These are phyloP conservation scores for Cardiosporidium cionae DNA, from an alignment of 169 alveolate species.

Conservation along the genomic window DNA sequence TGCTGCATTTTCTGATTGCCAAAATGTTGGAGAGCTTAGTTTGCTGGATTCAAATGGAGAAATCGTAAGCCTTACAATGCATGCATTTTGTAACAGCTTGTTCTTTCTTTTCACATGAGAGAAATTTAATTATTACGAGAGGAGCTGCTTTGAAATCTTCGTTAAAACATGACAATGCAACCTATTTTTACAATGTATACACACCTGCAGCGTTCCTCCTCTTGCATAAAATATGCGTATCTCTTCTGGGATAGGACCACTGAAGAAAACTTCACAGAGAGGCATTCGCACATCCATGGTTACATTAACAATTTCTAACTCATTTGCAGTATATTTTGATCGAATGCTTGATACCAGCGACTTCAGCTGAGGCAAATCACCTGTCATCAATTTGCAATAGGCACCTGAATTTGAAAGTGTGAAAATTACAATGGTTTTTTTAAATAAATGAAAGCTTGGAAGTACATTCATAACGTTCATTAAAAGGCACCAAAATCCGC, in stretches of 20 bases:
- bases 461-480: not conserved
- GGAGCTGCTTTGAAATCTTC: too few species aligned
- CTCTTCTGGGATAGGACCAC: conserved; percentile 47
- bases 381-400: conserved; percentile 49
- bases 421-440: too few species aligned
- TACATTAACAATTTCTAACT: conserved; percentile 31
- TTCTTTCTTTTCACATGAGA: too few species aligned
- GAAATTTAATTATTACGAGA: too few species aligned
- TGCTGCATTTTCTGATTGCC: too few species aligned
- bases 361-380: conserved; percentile 35
- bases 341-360: conserved; percentile 45
- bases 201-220: conserved; percentile 53
- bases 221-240: conserved; percentile 53
- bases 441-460: not conserved
- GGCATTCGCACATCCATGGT: conserved; percentile 49
- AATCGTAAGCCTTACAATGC: too few species aligned
- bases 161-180: too few species aligned
- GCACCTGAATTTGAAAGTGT: conserved; percentile 32
- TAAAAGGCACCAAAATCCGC: not conserved
- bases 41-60: too few species aligned
- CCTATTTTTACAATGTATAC: too few species aligned
- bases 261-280: conserved; percentile 47
- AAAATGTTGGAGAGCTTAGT: too few species aligned
- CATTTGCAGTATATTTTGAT: conserved; percentile 17
- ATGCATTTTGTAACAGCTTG: too few species aligned